Evolutionary conservation across 2,329 filamentous ascomycete species (phyloP), one percentile per base, ranked within the genome.

Genomic region (Aspergillus eucalypticola): DNA sequence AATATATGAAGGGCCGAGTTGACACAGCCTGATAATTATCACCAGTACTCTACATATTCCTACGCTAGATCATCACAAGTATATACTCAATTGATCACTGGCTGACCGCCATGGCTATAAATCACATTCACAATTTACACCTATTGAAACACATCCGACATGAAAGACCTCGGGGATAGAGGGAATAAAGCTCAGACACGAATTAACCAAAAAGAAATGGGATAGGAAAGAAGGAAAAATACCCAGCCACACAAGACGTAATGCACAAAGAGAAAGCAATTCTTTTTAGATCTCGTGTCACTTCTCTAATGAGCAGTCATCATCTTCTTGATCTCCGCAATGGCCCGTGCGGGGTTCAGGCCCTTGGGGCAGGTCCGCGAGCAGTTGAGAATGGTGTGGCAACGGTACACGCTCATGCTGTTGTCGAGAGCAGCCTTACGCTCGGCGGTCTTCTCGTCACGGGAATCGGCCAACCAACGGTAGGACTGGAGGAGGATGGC

Each of bases 311-410:
- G 59, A 60, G 70, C 60, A 59, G 93, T 87, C 90, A 98, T 90
- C 82, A 89, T 86, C 90, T 97, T 97, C 90, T 98, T 98, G 79
- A 97, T 96, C 84, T 97, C 90, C 56, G 93, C 93, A 81, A 99
- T 96, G 17, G 95, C 95, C 76, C 91, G 84, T 66, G 91, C 95
- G 19, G 95, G 95, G 84, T 99, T 99, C 71, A 99, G 81, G 49
- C 95, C 95, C 91, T 99, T 99, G 75, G 95, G 95, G 81, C 95
- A 99, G 58, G 94, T 96, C 79, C 92, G 86, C 68, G 93, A 94
- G 88, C 94, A 99, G 86, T 99, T 99, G 71, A 99, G 87, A 76
- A 99, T 99, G 66, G 95, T 99, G 85, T 99, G 95, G 86, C 95
- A 99, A 74, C 95, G 87, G 86, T 99, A 99, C 79, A 99, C 78